Conservation (phyloP, 768 basidiomycete species). For the Leccinum uliginosum region DNA sequence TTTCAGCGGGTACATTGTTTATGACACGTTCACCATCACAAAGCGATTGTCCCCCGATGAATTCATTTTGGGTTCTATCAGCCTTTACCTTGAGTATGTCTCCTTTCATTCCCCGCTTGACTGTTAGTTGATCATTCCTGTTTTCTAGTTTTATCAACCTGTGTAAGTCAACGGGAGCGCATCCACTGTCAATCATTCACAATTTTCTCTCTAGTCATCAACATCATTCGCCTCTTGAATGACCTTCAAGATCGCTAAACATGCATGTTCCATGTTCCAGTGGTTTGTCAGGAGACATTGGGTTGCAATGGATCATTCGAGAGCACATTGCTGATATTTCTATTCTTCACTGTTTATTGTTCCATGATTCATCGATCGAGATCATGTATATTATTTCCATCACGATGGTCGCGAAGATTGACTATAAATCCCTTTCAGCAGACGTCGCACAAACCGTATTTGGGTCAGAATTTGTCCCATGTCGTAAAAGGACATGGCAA, state of each 20-base stretch:
- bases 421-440: not conserved
- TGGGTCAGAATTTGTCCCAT: not conserved
- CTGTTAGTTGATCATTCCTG: slow-evolving; percentile 14
- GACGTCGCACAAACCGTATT: not conserved
- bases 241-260: slow-evolving; percentile 41
- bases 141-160: slow-evolving; percentile 74
- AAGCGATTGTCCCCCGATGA: slow-evolving; percentile 88
- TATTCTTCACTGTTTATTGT: slow-evolving; percentile 4
- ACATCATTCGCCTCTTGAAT: slow-evolving; percentile 79
- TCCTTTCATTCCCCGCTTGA: not conserved
- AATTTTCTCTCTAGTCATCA: slow-evolving; percentile 52
- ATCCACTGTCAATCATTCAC: slow-evolving; percentile 1
- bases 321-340: not conserved
- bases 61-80: slow-evolving; percentile 85
- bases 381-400: slow-evolving; percentile 22
- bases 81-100: slow-evolving; percentile 89
- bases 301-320: not conserved
- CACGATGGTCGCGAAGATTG: not conserved
- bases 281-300: not conserved
- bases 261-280: too few species aligned
- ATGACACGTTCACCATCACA: slow-evolving; percentile 89
- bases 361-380: slow-evolving; percentile 2
- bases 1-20: slow-evolving; percentile 88
- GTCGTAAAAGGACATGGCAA: not conserved
- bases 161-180: slow-evolving; percentile 46